Conservation (phyloP, 2,329 filamentous ascomycete genomes). For the Calonectria ilicicola region DNA sequence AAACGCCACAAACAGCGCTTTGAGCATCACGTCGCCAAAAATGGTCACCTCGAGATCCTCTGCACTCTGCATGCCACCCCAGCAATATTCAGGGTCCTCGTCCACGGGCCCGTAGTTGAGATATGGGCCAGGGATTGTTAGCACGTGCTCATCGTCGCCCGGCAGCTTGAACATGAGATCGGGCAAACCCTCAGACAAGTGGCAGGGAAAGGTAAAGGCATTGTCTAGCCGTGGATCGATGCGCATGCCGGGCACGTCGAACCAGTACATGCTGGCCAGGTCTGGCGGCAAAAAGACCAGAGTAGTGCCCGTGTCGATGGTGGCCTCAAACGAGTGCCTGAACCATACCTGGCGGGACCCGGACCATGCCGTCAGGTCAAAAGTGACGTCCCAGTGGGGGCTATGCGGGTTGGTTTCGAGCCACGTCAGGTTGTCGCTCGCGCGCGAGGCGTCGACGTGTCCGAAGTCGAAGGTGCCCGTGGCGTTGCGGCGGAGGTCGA, state of each 20-base stretch:
- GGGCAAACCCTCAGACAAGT: slow-evolving; percentile 64
- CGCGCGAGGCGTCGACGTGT: slow-evolving; percentile 54
- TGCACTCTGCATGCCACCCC: slow-evolving; percentile 78
- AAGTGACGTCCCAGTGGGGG: slow-evolving; percentile 58
- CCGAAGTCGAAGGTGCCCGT: slow-evolving; percentile 66
- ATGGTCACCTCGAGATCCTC: slow-evolving; percentile 67
- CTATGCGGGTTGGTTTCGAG: slow-evolving; percentile 47
- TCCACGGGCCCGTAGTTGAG: slow-evolving; percentile 66
- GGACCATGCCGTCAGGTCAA: slow-evolving; percentile 59
- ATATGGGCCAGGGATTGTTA: slow-evolving; percentile 66
- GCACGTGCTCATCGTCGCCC: slow-evolving; percentile 58
- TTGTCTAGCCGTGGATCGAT: slow-evolving; percentile 58
- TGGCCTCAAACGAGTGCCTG: slow-evolving; percentile 62
- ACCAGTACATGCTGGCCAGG: slow-evolving; percentile 72
- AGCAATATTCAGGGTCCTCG: slow-evolving; percentile 69
- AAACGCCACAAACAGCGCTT: slow-evolving; percentile 81
- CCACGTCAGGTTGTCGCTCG: slow-evolving; percentile 58
- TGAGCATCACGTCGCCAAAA: slow-evolving; percentile 83
- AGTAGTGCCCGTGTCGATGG: slow-evolving; percentile 77
- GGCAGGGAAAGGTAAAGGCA: slow-evolving; percentile 70
- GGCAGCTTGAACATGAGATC: slow-evolving; percentile 67
- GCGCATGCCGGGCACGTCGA: slow-evolving; percentile 62
- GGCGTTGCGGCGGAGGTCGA: slow-evolving; percentile 61
- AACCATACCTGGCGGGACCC: slow-evolving; percentile 63
- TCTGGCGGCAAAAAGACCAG: slow-evolving; percentile 70